These are phyloP conservation scores for Hymenotorrendiella dingleyae DNA, from an alignment of 2,329 filamentous ascomycete species.

Conservation along the genomic window DNA sequence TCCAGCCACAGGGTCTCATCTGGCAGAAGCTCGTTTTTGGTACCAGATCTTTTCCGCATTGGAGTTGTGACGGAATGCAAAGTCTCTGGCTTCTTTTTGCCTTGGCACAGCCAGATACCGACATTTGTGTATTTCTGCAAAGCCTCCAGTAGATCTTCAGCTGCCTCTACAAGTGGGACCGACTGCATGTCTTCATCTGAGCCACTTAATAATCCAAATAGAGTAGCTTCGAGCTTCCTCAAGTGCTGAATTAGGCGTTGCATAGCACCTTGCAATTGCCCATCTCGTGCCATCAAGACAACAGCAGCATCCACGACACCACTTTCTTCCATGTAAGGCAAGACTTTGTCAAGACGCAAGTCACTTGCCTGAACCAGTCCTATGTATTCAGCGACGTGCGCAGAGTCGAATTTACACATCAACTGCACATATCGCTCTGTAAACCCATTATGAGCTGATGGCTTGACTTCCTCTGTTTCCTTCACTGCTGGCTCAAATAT, in stretches of 20 bases:
- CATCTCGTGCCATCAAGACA: constrained; percentile 82
- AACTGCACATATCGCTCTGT: constrained; percentile 82
- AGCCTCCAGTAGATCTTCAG: constrained; percentile 67
- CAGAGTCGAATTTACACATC: constrained; percentile 80
- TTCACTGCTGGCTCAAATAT: constrained; percentile 59
- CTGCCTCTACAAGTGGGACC: constrained; percentile 53
- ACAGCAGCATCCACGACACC: constrained; percentile 92
- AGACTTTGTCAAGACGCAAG: constrained; percentile 69
- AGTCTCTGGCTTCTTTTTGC: constrained; percentile 61
- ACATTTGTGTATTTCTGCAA: constrained; percentile 88
- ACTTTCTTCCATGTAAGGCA: constrained; percentile 83
- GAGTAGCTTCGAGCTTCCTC: constrained; percentile 68
- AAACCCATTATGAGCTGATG: constrained; percentile 50
- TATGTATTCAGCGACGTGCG: constrained; percentile 81
- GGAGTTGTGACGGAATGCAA: constrained; percentile 32
- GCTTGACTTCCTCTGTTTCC: constrained; percentile 32
- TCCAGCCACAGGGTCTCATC: constrained; percentile 56
- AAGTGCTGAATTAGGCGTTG: constrained; percentile 76
- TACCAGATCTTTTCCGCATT: constrained; percentile 44
- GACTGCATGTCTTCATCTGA: constrained; percentile 50
- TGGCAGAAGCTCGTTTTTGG: constrained; percentile 39
- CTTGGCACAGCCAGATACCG: constrained; percentile 92
- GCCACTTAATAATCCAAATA: constrained; percentile 67
- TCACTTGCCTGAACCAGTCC: constrained; percentile 69
- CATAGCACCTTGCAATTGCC: constrained; percentile 78